phyloP scores from a whole-genome alignment of 768 basidiomycete genomes.

The Auricularia heimuer region DNA sequence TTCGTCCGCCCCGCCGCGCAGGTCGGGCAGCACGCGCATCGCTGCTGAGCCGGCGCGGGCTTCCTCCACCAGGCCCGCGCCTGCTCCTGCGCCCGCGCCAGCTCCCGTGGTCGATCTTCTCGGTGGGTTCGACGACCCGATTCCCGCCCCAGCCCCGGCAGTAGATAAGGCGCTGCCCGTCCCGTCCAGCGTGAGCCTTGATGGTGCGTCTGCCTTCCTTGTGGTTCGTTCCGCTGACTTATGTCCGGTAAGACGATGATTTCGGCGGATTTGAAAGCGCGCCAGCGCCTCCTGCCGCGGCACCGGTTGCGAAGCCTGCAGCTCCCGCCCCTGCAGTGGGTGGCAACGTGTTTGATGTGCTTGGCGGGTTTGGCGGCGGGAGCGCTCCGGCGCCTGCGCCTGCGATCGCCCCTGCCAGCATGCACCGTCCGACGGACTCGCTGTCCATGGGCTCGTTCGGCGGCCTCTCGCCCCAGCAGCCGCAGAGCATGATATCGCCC shows the following conservation, averaged over 20 bases:
- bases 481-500: too few species aligned
- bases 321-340: slow-evolving; percentile 7
- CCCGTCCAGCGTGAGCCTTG: slow-evolving; percentile 12
- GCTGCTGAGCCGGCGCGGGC: slow-evolving; percentile 28
- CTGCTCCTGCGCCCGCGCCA: slow-evolving; percentile 18
- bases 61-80: slow-evolving; percentile 9
- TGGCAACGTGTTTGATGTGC: slow-evolving; percentile 4
- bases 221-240: too few species aligned
- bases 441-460: not conserved
- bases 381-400: slow-evolving; percentile 8
- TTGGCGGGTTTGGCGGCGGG: slow-evolving; percentile 11
- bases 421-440: slow-evolving; percentile 10
- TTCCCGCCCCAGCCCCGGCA: slow-evolving; percentile 22
- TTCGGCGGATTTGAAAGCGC: slow-evolving; percentile 19
- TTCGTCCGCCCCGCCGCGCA: slow-evolving; percentile 22
- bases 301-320: slow-evolving; percentile 13
- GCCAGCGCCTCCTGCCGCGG: slow-evolving; percentile 7
- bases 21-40: slow-evolving; percentile 25
- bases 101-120: slow-evolving; percentile 52
- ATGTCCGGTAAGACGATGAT: slow-evolving; percentile 47
- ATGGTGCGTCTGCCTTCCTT: slow-evolving; percentile 11
- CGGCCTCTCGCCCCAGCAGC: too few species aligned
- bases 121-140: slow-evolving; percentile 56
- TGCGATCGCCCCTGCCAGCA: slow-evolving; percentile 5
- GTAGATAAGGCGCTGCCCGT: slow-evolving; percentile 48